These are phyloP conservation scores for Cystobasidium pallidum DNA, from an alignment of 1,284 basidiomycete species.

Conservation along the genomic window DNA sequence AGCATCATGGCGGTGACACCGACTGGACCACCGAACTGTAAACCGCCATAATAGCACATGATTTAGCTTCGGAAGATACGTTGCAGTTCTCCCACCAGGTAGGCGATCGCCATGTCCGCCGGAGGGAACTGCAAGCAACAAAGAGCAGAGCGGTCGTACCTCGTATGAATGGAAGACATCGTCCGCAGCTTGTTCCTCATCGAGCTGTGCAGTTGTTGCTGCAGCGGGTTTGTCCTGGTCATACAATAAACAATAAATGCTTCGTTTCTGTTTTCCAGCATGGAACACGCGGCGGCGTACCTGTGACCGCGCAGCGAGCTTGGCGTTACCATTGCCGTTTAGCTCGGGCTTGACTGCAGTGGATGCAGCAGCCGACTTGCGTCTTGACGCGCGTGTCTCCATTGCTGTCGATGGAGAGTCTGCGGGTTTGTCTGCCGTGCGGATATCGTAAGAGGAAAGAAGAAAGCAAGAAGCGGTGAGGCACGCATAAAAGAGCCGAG, in stretches of 20 bases:
- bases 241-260: not conserved
- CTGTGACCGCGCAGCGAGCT: slow-evolving; percentile 5
- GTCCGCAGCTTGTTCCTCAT: slow-evolving; percentile 3
- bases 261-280: not conserved
- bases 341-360: slow-evolving; percentile 7
- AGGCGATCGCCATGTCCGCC: too few species aligned
- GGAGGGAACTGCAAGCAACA: not conserved
- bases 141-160: slow-evolving; percentile 1
- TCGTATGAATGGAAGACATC: slow-evolving; percentile 36
- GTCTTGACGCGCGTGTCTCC: slow-evolving; percentile 24
- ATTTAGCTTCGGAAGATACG: too few species aligned
- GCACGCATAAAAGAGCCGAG: not conserved
- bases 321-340: slow-evolving; percentile 5
- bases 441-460: not conserved
- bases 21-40: slow-evolving; percentile 90
- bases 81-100: too few species aligned
- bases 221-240: slow-evolving; percentile 23
- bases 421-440: not conserved
- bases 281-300: not conserved
- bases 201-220: slow-evolving; percentile 4
- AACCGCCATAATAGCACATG: not conserved
- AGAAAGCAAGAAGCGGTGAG: not conserved
- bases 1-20: slow-evolving; percentile 93
- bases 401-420: too few species aligned
- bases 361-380: slow-evolving; percentile 30